Percentiles rank a stretch among this genome's conserved stretches.
phyloP scores from a whole-genome alignment of 305 asterid species.

The Andrographis paniculata region DNA sequence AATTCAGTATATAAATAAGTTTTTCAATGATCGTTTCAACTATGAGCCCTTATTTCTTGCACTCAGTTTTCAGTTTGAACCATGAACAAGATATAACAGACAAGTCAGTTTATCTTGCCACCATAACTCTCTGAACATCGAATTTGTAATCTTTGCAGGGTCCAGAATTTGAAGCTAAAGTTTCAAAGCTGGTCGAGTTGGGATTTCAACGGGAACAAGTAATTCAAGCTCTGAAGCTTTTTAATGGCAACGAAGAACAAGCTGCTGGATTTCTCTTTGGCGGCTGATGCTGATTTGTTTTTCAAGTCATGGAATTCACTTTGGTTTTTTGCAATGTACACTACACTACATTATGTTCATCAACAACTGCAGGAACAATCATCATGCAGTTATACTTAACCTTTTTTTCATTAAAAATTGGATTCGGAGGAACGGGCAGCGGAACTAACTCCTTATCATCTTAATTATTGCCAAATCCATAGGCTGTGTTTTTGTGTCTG shows the following conservation, averaged over 20 bases:
- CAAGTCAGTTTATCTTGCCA: no score
- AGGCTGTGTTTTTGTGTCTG: no score
- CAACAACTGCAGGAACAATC: constrained; percentile 25
- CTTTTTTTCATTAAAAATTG: constrained; percentile 9
- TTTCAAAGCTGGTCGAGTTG: constrained; percentile 74
- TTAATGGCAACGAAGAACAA: constrained; percentile 83
- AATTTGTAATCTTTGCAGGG: constrained; percentile 30
- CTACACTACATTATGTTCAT: constrained; percentile 13
- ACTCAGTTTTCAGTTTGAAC: no score
- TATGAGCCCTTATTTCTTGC: neutral
- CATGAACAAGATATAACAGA: no score
- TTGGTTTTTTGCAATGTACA: constrained; percentile 16
- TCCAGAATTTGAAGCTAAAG: constrained; percentile 80
- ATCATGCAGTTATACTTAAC: constrained; percentile 22
- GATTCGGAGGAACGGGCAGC: constrained; percentile 11
- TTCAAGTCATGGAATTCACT: neutral
- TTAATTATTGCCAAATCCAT: no score
- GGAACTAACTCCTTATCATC: no score
- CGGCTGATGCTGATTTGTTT: constrained; percentile 33
- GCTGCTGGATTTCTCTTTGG: constrained; percentile 94
- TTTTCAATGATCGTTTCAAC: no score
- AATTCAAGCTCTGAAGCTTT: constrained; percentile 73
- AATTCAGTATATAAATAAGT: no score
- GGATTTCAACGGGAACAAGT: constrained; percentile 88
- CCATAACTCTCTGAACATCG: no score